phyloP scores from a whole-genome alignment of 192 early-diverging fungal genomes.

The Endogone sp. region DNA sequence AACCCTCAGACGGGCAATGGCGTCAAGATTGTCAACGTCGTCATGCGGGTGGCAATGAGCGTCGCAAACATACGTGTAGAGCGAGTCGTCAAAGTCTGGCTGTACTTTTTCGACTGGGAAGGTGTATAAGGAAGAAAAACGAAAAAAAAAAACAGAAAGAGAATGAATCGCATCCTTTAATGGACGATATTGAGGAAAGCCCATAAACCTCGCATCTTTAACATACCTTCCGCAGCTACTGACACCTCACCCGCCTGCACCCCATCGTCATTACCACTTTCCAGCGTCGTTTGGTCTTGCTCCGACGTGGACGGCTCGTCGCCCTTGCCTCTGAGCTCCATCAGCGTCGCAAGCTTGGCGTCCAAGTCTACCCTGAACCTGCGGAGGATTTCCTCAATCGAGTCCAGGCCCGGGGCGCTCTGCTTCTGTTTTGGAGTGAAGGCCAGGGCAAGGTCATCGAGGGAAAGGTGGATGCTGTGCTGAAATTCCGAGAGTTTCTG shows the following conservation, averaged over 20 bases:
- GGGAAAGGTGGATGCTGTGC: background rate
- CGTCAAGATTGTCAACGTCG: slow-evolving; percentile 7
- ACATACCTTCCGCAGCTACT: background rate
- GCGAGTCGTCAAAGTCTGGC: background rate
- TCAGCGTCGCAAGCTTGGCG: background rate
- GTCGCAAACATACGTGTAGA: slow-evolving; percentile 19
- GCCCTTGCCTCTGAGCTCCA: background rate
- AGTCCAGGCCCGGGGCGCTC: background rate
- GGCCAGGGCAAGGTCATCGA: background rate
- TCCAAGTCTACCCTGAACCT: background rate
- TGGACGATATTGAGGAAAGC: too few species aligned
- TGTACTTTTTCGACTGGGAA: background rate
- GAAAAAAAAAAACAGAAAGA: background rate
- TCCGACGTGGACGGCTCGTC: too few species aligned
- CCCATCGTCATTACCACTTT: too few species aligned
- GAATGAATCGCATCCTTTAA: too few species aligned
- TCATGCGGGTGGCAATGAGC: slow-evolving; percentile 36
- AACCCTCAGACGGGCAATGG: slow-evolving; percentile 14
- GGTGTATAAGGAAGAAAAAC: background rate
- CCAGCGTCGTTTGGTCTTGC: too few species aligned
- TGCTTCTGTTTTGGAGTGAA: background rate
- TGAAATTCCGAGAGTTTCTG: background rate
- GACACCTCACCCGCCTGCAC: too few species aligned
- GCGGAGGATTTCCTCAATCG: background rate
- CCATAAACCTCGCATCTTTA: background rate